These are phyloP conservation scores for Hydrangea macrophylla DNA, from an alignment of 148 eudicot genomes.

Conservation along the genomic window DNA sequence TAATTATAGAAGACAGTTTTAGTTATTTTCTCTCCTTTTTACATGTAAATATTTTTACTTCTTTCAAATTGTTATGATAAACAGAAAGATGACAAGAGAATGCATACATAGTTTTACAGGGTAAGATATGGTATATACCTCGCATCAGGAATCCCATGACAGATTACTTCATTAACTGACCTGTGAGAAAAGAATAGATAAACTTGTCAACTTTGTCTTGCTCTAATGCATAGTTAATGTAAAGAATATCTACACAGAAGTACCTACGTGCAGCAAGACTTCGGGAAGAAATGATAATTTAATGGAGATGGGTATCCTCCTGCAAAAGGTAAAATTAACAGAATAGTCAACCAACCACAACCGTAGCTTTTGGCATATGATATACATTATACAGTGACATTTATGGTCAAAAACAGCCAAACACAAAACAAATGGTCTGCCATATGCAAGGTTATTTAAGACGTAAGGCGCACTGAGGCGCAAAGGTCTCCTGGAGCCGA, in stretches of 20 bases:
- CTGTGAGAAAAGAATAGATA: conserved; percentile 35
- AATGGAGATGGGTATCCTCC: conserved; percentile 98
- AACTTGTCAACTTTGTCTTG: conserved; percentile 5
- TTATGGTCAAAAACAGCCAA: too few relatives aligned
- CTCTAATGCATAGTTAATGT: background rate
- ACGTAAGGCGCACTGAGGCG: too few relatives aligned
- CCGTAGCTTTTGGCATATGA: too few relatives aligned
- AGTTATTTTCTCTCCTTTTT: background rate
- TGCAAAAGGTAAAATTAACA: conserved; percentile 29
- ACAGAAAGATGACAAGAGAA: background rate
- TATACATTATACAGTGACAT: too few relatives aligned
- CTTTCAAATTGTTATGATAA: background rate
- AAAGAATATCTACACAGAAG: conserved; percentile 24
- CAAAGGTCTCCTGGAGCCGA: too few relatives aligned
- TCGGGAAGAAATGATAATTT: conserved; percentile 95
- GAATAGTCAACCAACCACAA: background rate
- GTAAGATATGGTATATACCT: conserved; percentile 46
- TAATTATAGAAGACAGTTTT: background rate
- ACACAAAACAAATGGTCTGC: too few relatives aligned
- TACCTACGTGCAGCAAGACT: conserved; percentile 99
- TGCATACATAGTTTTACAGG: background rate
- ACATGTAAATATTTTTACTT: too few relatives aligned
- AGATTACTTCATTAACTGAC: conserved; percentile 98
- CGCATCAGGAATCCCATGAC: conserved; percentile 99
- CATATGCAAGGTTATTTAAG: too few relatives aligned